Base-by-base conservation (phyloP, 1,284 basidiomycete species). In the Exobasidium rhododendri region DNA sequence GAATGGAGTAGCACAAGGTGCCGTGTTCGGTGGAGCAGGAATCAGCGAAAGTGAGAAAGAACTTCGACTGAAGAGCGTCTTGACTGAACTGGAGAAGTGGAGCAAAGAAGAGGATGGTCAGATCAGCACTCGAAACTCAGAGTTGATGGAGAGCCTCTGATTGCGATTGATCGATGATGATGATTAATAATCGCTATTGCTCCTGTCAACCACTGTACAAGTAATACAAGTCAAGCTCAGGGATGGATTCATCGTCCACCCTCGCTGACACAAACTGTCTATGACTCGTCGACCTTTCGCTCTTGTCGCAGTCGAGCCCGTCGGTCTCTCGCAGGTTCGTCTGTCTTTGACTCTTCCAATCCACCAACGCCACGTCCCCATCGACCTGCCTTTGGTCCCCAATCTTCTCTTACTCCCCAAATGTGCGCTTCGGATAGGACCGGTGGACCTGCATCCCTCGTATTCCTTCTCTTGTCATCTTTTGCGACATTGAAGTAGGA, bases 371-470 rank as follows among this genome's bases (percentile, higher is more conserved):
- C 83, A 57, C 78, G 69, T 0, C 83, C 83, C 83, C 83, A 84
- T 32, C 70, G 61, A 0, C 83, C 83, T 0, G 82, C 82, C 40
- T 80, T 81, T 52, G 77, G 71, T 0, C 83, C 83, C 84, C 84
- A 85, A 62, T 84, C 83, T 49, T 83, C 81, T 83, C 86, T 85
- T 6, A 73, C 68, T 2, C 71, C 73, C 73, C 73, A 75, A 1
- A 74, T 59, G 47, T 75, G 71, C 26, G 62, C 65, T 26, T 67
- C 67, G 22, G 62, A 61, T 14, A 75, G 46, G 44, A 66, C 63
- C 0, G 73, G 73, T 17, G 71, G 70, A 0, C 71, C 71, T 10
- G 65, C 56, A 29, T 63, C 58, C 13, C 47, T 20, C 5, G 14
- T 50, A 26, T 24, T 13, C 11, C 64, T 32, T 31, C 32, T 59